Evolutionary conservation across 192 early-diverging fungal genomes (phyloP).

Genomic region (Mortierella hygrophila): DNA sequence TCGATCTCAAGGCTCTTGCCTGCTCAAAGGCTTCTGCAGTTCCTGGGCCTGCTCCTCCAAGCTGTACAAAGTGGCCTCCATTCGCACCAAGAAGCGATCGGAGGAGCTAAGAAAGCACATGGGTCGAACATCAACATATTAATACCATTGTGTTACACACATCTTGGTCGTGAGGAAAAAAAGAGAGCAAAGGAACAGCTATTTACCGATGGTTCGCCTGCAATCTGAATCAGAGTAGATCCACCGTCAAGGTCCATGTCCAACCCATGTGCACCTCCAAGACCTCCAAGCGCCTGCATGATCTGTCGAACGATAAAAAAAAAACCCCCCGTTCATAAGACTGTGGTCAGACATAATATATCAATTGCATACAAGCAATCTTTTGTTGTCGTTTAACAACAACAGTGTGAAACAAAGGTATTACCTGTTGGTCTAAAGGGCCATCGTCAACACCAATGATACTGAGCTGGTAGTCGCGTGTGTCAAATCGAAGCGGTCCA

Average conservation of each 20-base stretch:
- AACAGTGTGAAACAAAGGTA: background rate
- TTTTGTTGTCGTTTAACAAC: background rate
- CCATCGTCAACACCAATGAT: slow-evolving; percentile 39
- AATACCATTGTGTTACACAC: background rate
- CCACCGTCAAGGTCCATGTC: slow-evolving; percentile 25
- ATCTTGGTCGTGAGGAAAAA: background rate
- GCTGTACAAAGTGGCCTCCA: slow-evolving; percentile 1
- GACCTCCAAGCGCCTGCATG: slow-evolving; percentile 48
- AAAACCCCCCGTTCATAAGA: background rate
- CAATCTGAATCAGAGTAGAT: slow-evolving; percentile 22
- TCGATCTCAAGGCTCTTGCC: slow-evolving; percentile 21
- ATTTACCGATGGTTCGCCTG: slow-evolving; percentile 33
- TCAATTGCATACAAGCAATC: background rate
- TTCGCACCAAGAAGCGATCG: slow-evolving; percentile 24
- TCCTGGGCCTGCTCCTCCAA: slow-evolving; percentile 16
- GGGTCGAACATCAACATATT: background rate
- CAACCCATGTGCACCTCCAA: slow-evolving; percentile 23
- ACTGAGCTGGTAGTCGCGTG: slow-evolving; percentile 29
- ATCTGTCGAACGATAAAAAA: slow-evolving; percentile 14
- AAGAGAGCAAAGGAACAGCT: background rate
- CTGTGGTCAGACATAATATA: background rate
- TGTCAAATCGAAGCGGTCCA: slow-evolving; percentile 11
- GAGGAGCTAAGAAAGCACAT: slow-evolving; percentile 12
- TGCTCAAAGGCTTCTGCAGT: slow-evolving; percentile 1
- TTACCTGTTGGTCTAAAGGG: background rate